Evolutionary conservation across 148 eudicot species (phyloP).

Genomic region (Pouteria glomerata): DNA sequence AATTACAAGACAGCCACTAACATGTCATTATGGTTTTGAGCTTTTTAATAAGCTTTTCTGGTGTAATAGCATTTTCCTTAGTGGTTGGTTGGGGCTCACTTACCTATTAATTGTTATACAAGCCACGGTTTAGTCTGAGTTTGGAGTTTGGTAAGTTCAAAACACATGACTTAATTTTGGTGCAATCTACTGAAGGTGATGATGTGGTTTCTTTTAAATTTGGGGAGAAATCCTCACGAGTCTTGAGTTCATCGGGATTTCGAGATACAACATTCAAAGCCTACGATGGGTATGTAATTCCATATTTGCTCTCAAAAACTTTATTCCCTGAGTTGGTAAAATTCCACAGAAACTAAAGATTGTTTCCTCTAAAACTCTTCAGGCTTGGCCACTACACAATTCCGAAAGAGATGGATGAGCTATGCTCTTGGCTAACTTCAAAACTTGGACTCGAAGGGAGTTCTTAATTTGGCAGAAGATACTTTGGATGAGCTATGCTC

Average conservation of each 20-base stretch:
- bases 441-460: slow-evolving; percentile 58
- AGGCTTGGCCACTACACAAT: slow-evolving; percentile 91
- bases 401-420: slow-evolving; percentile 78
- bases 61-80: too few relatives aligned
- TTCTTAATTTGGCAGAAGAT: slow-evolving; percentile 9
- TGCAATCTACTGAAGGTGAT: slow-evolving; percentile 49
- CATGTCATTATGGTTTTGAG: too few relatives aligned
- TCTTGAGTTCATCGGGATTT: slow-evolving; percentile 57
- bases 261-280: slow-evolving; percentile 62
- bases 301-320: background rate
- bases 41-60: too few relatives aligned
- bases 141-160: background rate
- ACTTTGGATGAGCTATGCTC: too few relatives aligned
- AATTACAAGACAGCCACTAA: too few relatives aligned
- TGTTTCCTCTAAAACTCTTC: slow-evolving; percentile 14
- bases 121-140: background rate
- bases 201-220: slow-evolving; percentile 72
- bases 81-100: too few relatives aligned
- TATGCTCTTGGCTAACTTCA: slow-evolving; percentile 78
- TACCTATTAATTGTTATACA: too few relatives aligned
- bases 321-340: background rate
- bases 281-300: slow-evolving; percentile 47
- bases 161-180: background rate
- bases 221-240: slow-evolving; percentile 72
- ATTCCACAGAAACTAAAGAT: background rate